phyloP scores from a whole-genome alignment of 2,329 filamentous ascomycete species.

The Plenodomus tracheiphilus region DNA sequence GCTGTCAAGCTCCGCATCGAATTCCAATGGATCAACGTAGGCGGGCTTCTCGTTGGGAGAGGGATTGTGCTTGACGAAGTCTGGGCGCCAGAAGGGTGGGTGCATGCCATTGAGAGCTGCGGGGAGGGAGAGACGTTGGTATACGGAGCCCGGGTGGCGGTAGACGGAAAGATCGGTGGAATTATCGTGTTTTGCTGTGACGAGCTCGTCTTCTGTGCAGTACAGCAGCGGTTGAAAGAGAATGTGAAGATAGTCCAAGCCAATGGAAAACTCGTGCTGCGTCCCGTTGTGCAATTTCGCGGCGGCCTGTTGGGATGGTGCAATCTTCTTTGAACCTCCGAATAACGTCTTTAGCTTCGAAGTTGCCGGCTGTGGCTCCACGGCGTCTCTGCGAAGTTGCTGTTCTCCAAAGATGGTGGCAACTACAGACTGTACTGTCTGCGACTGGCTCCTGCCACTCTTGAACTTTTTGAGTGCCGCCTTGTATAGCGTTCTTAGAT shows the following conservation, averaged over 20 bases:
- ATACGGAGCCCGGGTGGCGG: conserved; percentile 32
- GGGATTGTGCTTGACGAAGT: conserved; percentile 28
- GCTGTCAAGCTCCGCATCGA: conserved; percentile 43
- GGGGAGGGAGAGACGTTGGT: conserved; percentile 46
- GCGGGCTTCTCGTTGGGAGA: conserved; percentile 32
- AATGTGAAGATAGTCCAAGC: conserved; percentile 56
- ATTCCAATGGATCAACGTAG: conserved; percentile 35
- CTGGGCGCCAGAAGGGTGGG: conserved; percentile 38
- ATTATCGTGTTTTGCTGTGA: conserved; percentile 33
- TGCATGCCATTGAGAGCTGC: conserved; percentile 32
- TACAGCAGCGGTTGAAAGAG: conserved; percentile 48
- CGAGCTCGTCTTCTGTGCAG: conserved; percentile 31
- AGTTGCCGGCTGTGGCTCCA: conserved; percentile 20
- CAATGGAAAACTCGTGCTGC: conserved; percentile 56
- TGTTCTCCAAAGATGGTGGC: conserved; percentile 59
- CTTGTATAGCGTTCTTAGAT: conserved; percentile 53
- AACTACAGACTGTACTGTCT: conserved; percentile 51
- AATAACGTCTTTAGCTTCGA: conserved; percentile 21
- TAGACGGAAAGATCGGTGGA: conserved; percentile 43
- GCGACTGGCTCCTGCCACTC: conserved; percentile 33
- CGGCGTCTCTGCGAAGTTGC: conserved; percentile 53
- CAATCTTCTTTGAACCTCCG: conserved; percentile 25
- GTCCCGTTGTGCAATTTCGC: conserved; percentile 28
- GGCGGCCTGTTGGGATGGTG: conserved; percentile 43
- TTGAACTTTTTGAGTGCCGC: conserved; percentile 46